Base-by-base conservation (phyloP, 495 filamentous ascomycete genomes). In the Penicillium canescens region DNA sequence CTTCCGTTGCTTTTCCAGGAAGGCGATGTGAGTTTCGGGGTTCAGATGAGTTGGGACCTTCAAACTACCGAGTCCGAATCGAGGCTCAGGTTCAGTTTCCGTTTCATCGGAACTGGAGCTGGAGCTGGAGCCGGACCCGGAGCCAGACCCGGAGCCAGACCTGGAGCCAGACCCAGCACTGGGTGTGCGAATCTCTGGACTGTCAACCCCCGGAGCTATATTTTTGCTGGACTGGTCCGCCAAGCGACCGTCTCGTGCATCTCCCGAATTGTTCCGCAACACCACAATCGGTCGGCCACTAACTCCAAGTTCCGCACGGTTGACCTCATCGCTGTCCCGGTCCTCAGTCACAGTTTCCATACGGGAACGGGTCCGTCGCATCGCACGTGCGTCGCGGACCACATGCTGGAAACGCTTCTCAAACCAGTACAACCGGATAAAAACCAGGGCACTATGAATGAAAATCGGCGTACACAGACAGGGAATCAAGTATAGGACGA, bases 351-450 rank as follows among this genome's bases (percentile, higher is more conserved):
- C 79, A 2, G 80, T 78, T 44, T 83, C 81, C 16, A 82, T 75
- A 51, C 84, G 76, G 5, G 83, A 79, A 42, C 81, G 80, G 8
- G 83, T 76, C 4, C 73, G 63, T 40, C 85, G 85, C 36, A 82
- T 48, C 39, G 67, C 72, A 10, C 79, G 73, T 5, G 80, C 79
- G 54, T 86, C 80, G 20, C 73, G 79, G 26, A 86, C 92, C 42
- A 97, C 78, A 56, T 87, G 74, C 67, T 91, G 84, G 60, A 98
- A 96, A 3, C 91, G 83, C 65, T 92, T 96, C 72, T 98, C 92
- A 61, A 98, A 98, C 93, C 92, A 98, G 71, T 96, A 96, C 4
- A 98, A 74, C 3, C 94, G 88, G 18, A 98, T 76, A 60, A 95
- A 95, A 0, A 98, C 93, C 26, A 98, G 88, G 28, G 82, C 86